Conservation (phyloP, 352 stramenopile genomes). For the Globisporangium nodosum region DNA sequence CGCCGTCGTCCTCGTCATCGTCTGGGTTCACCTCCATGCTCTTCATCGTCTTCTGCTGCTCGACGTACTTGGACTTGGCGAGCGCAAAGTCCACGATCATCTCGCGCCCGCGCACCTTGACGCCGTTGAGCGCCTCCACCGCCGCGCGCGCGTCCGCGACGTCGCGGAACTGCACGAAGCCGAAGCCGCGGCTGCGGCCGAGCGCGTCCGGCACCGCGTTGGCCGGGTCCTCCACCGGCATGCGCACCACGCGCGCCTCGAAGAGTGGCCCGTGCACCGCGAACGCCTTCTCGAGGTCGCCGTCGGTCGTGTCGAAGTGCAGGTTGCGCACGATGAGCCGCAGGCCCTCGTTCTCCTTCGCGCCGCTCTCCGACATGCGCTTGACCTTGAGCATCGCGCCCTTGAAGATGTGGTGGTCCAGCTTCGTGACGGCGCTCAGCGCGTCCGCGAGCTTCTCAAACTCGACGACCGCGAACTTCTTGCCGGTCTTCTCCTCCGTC, state of each 20-base stretch:
- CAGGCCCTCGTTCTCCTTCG: constrained; percentile 44
- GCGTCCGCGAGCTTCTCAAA: constrained; percentile 55
- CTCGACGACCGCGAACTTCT: constrained; percentile 60
- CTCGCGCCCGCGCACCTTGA: constrained; percentile 75
- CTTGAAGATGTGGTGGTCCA: constrained; percentile 85
- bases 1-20: constrained; percentile 32
- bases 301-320: constrained; percentile 72
- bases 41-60: constrained; percentile 55
- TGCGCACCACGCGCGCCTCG: constrained; percentile 70
- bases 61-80: constrained; percentile 71
- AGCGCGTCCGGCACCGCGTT: constrained; percentile 26
- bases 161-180: constrained; percentile 79
- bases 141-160: constrained; percentile 47
- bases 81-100: constrained; percentile 86
- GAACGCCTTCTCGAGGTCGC: constrained; percentile 70
- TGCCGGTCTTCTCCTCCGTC: constrained; percentile 43
- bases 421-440: constrained; percentile 48
- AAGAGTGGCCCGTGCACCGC: constrained; percentile 52
- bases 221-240: constrained; percentile 50
- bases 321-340: constrained; percentile 83
- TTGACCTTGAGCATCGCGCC: constrained; percentile 63
- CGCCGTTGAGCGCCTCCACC: constrained; percentile 71
- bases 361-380: constrained; percentile 25
- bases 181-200: constrained; percentile 73
- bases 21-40: constrained; percentile 17